These are phyloP conservation scores for Salix dunnii DNA, from an alignment of 345 rosid species.

Conservation along the genomic window DNA sequence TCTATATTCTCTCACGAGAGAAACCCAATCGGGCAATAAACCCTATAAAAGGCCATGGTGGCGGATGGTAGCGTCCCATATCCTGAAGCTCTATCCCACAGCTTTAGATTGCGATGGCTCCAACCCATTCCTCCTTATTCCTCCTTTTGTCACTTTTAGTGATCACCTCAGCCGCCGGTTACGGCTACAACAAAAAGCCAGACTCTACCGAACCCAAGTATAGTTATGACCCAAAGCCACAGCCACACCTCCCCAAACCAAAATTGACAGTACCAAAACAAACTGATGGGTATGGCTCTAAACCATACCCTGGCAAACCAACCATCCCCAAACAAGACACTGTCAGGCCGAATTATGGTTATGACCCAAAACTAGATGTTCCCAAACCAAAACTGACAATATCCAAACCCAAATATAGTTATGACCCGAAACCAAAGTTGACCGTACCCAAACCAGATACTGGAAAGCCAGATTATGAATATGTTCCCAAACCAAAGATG, in stretches of 20 bases:
- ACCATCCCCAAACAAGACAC: neutral
- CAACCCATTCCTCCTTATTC: constrained; percentile 14
- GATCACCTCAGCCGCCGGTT: constrained; percentile 7
- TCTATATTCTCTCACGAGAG: neutral
- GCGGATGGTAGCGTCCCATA: neutral
- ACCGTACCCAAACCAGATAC: neutral
- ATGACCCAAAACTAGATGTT: neutral
- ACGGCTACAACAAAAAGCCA: neutral
- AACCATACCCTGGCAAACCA: neutral
- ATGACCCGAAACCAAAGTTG: neutral
- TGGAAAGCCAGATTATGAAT: neutral
- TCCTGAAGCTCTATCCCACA: neutral
- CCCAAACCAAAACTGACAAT: neutral
- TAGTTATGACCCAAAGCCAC: neutral
- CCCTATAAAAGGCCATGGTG: constrained; percentile 1
- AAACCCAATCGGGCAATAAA: neutral
- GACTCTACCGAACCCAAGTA: neutral
- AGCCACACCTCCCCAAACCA: neutral
- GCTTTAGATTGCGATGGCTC: constrained; percentile 10
- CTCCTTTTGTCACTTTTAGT: constrained; percentile 26
- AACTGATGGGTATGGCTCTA: neutral
- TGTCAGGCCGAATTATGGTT: neutral
- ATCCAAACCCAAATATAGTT: neutral
- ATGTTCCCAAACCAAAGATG: neutral
- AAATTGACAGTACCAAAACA: neutral